Conservation (phyloP, 2,329 filamentous ascomycete genomes). For the Aspergillus ibericus region DNA sequence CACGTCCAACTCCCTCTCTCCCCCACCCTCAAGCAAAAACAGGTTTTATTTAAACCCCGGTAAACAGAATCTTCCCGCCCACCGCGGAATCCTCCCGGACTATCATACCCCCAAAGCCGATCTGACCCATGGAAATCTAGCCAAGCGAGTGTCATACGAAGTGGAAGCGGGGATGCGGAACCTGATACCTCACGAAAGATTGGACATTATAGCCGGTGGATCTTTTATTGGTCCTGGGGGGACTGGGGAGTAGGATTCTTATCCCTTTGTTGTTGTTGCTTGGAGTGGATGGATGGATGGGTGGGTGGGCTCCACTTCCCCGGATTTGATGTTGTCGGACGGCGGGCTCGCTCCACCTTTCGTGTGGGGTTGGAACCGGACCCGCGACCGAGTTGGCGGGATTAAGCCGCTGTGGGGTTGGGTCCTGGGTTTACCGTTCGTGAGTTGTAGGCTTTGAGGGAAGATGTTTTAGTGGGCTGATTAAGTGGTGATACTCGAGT, state of each 20-base stretch:
- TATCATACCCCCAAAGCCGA: neutral
- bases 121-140: neutral
- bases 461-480: no score
- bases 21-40: no score
- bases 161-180: neutral
- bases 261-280: neutral
- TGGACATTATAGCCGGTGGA: no score
- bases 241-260: no score
- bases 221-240: no score
- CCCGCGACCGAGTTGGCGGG: no score
- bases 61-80: neutral
- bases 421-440: no score
- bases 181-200: no score
- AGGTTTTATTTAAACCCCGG: no score
- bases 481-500: no score
- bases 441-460: no score
- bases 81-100: neutral
- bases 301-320: neutral
- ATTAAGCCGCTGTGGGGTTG: neutral
- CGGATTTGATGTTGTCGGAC: neutral
- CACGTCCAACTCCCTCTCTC: neutral
- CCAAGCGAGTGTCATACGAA: neutral
- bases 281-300: no score
- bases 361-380: neutral
- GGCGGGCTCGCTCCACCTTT: neutral